Evolutionary conservation across 1,284 basidiomycete species (phyloP).

Genomic region (Leccinum subrobustum): DNA sequence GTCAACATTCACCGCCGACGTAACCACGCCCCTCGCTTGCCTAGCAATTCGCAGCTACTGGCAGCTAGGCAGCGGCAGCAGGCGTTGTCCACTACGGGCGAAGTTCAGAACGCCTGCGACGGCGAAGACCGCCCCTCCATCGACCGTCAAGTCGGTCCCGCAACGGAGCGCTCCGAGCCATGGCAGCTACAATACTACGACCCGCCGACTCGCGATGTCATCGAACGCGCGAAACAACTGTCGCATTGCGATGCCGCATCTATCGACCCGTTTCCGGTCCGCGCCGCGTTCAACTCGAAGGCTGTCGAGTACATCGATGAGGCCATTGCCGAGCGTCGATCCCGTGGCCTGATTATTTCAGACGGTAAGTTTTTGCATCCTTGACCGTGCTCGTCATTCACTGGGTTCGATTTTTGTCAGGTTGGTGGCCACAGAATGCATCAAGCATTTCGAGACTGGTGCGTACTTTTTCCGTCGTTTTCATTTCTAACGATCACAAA

Average conservation of each 20-base stretch:
- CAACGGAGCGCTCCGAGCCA: neutral
- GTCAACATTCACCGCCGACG: neutral
- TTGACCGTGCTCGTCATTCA: neutral
- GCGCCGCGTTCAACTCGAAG: neutral
- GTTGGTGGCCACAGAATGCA: neutral
- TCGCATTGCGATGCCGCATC: neutral
- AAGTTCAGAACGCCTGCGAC: neutral
- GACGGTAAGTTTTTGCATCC: neutral
- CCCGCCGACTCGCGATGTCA: neutral
- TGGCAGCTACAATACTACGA: neutral
- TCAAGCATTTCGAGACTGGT: neutral
- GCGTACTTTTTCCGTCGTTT: neutral
- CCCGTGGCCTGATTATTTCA: neutral
- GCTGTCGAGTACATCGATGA: neutral
- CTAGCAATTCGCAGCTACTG: neutral
- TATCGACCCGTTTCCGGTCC: neutral
- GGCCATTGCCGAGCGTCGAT: neutral
- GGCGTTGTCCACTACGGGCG: neutral
- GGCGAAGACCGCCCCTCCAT: neutral
- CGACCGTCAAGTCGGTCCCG: neutral
- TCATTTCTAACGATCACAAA: neutral
- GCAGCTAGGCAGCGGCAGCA: neutral
- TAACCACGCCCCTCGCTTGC: neutral
- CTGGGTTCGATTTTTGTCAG: neutral
- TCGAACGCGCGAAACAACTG: neutral